Evolutionary conservation across 106 monocot genomes (phyloP).

Genomic region (Dioscorea zingiberensis): DNA sequence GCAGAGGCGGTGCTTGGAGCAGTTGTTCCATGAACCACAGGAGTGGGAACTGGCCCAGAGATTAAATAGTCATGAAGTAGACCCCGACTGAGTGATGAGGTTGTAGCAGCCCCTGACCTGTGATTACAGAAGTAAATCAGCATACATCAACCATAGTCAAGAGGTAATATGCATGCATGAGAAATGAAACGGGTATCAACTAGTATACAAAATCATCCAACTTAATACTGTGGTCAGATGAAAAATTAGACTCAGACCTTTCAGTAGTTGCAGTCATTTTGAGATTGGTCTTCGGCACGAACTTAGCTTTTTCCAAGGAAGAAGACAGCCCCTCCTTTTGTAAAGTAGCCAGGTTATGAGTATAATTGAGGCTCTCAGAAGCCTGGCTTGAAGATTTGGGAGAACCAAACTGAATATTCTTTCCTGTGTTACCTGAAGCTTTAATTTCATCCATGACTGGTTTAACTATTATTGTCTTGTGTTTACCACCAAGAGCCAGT

Average conservation of each 20-base stretch:
- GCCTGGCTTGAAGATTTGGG: conserved; percentile 28
- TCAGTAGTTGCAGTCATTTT: conserved; percentile 15
- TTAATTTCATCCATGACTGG: conserved; percentile 18
- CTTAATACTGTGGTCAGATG: conserved; percentile 36
- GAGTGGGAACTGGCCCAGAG: conserved; percentile 23
- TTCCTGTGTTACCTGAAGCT: conserved; percentile 15
- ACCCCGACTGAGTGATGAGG: no score
- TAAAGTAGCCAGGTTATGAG: conserved; percentile 15
- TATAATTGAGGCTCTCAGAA: conserved; percentile 14
- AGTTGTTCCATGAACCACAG: conserved; percentile 41
- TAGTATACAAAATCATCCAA: conserved; percentile 30
- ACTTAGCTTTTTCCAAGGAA: conserved; percentile 39
- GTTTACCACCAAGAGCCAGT: conserved; percentile 8
- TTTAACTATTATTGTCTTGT: conserved; percentile 29
- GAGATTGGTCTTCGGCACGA: conserved; percentile 29
- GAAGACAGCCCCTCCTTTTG: conserved; percentile 30
- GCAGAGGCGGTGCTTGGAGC: conserved; percentile 35
- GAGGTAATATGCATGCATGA: conserved; percentile 2
- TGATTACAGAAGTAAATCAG: conserved; percentile 3
- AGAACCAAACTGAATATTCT: conserved; percentile 27
- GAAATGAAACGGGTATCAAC: conserved; percentile 21
- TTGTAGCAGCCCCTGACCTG: conserved; percentile 26
- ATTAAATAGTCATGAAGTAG: conserved; percentile 22
- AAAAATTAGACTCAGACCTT: conserved; percentile 51
- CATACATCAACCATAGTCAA: neutral